Percentiles rank a stretch among this genome's conserved stretches.
Evolutionary conservation across 768 basidiomycete genomes (phyloP).

Genomic region (Trametes cingulata): DNA sequence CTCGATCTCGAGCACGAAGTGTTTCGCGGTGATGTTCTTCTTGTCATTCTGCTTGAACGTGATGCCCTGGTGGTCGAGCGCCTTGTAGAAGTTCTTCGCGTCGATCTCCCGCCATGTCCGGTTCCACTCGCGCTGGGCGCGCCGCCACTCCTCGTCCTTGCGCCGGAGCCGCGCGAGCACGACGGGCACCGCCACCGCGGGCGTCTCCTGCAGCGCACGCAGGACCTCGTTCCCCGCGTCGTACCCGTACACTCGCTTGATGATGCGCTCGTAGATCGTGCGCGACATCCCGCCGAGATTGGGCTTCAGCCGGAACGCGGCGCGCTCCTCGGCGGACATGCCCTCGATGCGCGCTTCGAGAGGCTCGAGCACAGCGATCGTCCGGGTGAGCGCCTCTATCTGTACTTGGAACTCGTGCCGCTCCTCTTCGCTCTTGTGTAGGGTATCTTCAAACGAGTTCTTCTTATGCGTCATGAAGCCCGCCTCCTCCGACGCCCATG

Average conservation of each 20-base stretch:
- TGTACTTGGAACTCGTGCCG: slow-evolving; percentile 97
- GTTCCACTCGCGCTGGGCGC: slow-evolving; percentile 93
- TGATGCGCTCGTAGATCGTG: slow-evolving; percentile 85
- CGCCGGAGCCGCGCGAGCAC: slow-evolving; percentile 85
- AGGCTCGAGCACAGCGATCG: slow-evolving; percentile 90
- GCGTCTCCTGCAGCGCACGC: slow-evolving; percentile 88
- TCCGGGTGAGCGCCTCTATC: slow-evolving; percentile 86
- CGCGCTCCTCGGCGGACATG: slow-evolving; percentile 87
- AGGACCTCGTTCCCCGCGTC: slow-evolving; percentile 77
- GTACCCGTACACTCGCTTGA: slow-evolving; percentile 92
- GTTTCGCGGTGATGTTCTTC: slow-evolving; percentile 82
- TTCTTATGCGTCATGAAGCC: slow-evolving; percentile 96
- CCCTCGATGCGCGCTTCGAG: slow-evolving; percentile 80
- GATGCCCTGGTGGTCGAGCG: slow-evolving; percentile 94
- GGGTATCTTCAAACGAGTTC: slow-evolving; percentile 92
- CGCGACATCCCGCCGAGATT: slow-evolving; percentile 90
- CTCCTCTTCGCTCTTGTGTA: slow-evolving; percentile 98
- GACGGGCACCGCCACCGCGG: slow-evolving; percentile 87
- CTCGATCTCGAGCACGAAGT: slow-evolving; percentile 82
- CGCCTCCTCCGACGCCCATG: slow-evolving; percentile 96
- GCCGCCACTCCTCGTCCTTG: slow-evolving; percentile 97
- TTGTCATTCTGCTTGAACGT: slow-evolving; percentile 96
- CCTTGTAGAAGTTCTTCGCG: slow-evolving; percentile 97
- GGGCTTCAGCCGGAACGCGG: slow-evolving; percentile 76
- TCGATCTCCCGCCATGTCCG: slow-evolving; percentile 97